Conservation (phyloP, 2,329 filamentous ascomycete species). For the Penicillium sp. region DNA sequence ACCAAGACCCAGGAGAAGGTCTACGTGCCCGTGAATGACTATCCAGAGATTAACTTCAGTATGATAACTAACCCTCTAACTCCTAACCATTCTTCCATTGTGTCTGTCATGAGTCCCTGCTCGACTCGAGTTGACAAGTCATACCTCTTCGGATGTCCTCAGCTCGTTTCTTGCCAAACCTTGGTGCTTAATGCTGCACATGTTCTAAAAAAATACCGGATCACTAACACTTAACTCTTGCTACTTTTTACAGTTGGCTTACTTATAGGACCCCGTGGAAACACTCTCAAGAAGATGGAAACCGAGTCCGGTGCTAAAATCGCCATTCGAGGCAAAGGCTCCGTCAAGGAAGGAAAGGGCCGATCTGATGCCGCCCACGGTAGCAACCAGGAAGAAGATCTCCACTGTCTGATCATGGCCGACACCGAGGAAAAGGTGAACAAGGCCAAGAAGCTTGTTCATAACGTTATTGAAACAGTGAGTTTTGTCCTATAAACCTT, state of each 20-base stretch:
- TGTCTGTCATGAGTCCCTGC: constrained; percentile 45
- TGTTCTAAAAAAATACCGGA: constrained; percentile 42
- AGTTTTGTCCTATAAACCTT: constrained; percentile 42
- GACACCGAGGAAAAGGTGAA: constrained; percentile 99
- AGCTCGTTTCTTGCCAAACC: constrained; percentile 47
- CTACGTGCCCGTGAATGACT: constrained; percentile 99
- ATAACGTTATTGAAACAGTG: constrained; percentile 98
- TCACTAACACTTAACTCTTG: constrained; percentile 89
- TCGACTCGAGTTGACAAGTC: constrained; percentile 44
- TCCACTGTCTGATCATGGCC: constrained; percentile 99
- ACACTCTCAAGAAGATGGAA: constrained; percentile 99
- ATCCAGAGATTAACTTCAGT: constrained; percentile 99
- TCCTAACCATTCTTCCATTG: constrained; percentile 61
- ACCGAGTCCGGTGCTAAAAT: constrained; percentile 96
- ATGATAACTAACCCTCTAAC: constrained; percentile 99
- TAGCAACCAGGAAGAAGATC: constrained; percentile 99
- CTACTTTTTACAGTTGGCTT: constrained; percentile 89
- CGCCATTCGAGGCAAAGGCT: constrained; percentile 98
- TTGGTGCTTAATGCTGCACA: constrained; percentile 37
- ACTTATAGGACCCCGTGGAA: constrained; percentile 99
- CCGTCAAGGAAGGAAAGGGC: constrained; percentile 99
- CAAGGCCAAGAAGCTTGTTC: constrained; percentile 97
- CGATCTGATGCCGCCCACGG: constrained; percentile 98
- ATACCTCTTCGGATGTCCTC: constrained; percentile 36
- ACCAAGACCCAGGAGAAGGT: constrained; percentile 99